phyloP scores from a whole-genome alignment of 768 basidiomycete genomes.

The Tulasnella sp. region DNA sequence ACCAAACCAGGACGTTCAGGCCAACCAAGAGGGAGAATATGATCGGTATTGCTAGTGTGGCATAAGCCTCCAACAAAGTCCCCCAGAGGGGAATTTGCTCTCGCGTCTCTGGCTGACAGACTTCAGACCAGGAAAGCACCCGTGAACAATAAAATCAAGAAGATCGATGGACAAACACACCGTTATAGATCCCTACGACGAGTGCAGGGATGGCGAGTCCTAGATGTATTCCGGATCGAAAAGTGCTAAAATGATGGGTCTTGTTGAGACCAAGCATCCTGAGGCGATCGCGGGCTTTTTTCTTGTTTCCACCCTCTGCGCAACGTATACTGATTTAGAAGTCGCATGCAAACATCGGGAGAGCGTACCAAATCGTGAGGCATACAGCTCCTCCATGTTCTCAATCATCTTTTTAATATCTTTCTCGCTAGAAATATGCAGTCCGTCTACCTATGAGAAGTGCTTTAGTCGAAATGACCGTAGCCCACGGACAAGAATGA shows the following conservation, averaged over 20 bases:
- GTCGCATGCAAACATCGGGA: not conserved
- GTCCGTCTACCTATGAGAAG: slow-evolving; percentile 8
- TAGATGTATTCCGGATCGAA: slow-evolving; percentile 60
- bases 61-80: slow-evolving; percentile 69
- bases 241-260: slow-evolving; percentile 60
- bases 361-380: slow-evolving; percentile 59
- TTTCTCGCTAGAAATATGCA: slow-evolving; percentile 10
- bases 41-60: slow-evolving; percentile 58
- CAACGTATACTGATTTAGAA: slow-evolving; percentile 1
- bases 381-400: slow-evolving; percentile 68
- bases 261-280: slow-evolving; percentile 40
- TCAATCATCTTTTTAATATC: slow-evolving; percentile 52
- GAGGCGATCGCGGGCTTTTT: slow-evolving; percentile 59
- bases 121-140: slow-evolving; percentile 33
- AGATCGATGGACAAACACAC: slow-evolving; percentile 32
- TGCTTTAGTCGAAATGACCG: not conserved
- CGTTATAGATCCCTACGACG: slow-evolving; percentile 48
- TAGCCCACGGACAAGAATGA: not conserved
- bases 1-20: slow-evolving; percentile 75
- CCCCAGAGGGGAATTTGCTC: slow-evolving; percentile 55
- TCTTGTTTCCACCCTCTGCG: slow-evolving; percentile 60
- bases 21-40: slow-evolving; percentile 70
- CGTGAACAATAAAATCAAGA: not conserved
- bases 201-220: slow-evolving; percentile 66
- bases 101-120: slow-evolving; percentile 43